These are phyloP conservation scores for Boeremia lycopersici DNA, from an alignment of 2,329 filamentous ascomycete genomes.

Conservation along the genomic window DNA sequence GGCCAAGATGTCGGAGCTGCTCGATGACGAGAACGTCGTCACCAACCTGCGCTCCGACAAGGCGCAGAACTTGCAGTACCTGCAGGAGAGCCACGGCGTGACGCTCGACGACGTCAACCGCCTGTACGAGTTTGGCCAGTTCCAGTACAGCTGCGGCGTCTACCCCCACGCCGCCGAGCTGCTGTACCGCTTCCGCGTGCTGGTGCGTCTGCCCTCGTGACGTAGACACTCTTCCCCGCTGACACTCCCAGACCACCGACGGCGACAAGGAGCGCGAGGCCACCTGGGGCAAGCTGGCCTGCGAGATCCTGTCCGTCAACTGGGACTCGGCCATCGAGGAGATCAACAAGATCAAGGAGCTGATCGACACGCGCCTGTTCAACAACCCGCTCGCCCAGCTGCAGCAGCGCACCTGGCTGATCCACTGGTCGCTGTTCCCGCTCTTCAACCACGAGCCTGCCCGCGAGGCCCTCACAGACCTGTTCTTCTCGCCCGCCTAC, in stretches of 20 bases:
- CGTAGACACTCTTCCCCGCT: too few relatives aligned
- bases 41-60: slow-evolving; percentile 93
- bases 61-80: slow-evolving; percentile 96
- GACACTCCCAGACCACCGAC: slow-evolving; percentile 73
- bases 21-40: slow-evolving; percentile 88
- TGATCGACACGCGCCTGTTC: slow-evolving; percentile 93
- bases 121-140: slow-evolving; percentile 93
- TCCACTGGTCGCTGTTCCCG: slow-evolving; percentile 98
- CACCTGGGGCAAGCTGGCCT: slow-evolving; percentile 97
- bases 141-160: slow-evolving; percentile 97
- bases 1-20: slow-evolving; percentile 82
- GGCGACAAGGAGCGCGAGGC: slow-evolving; percentile 96
- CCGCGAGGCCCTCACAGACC: slow-evolving; percentile 88
- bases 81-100: slow-evolving; percentile 95
- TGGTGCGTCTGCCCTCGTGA: slow-evolving; percentile 53
- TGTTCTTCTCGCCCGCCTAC: slow-evolving; percentile 95
- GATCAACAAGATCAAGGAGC: slow-evolving; percentile 67
- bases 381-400: slow-evolving; percentile 95
- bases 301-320: slow-evolving; percentile 91
- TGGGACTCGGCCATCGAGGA: slow-evolving; percentile 85
- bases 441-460: slow-evolving; percentile 97
- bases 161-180: slow-evolving; percentile 89
- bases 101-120: slow-evolving; percentile 95
- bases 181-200: slow-evolving; percentile 95
- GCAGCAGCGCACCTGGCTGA: slow-evolving; percentile 93